Conservation (phyloP, 495 filamentous ascomycete genomes). For the Daldinia concentrica region DNA sequence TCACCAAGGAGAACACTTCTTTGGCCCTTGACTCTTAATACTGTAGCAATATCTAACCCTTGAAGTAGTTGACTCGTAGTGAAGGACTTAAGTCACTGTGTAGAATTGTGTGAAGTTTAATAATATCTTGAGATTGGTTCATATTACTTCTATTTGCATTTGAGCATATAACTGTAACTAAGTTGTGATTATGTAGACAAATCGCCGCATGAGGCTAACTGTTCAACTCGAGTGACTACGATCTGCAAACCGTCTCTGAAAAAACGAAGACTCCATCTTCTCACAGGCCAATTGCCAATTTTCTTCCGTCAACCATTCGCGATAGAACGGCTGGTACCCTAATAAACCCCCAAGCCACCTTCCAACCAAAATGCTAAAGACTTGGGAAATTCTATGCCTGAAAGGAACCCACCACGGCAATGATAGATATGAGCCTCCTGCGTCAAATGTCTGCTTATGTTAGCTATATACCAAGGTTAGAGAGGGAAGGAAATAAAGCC, state of each 20-base stretch:
- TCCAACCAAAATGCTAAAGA: not conserved
- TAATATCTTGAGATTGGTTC: not conserved
- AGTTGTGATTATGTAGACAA: not conserved
- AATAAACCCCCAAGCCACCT: not conserved
- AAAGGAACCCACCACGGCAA: not conserved
- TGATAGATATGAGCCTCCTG: not conserved
- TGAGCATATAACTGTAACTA: no score
- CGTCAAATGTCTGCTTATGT: not conserved
- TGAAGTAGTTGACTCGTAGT: not conserved
- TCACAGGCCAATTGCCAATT: not conserved
- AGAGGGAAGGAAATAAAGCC: not conserved
- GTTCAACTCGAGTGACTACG: not conserved
- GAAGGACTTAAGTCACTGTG: not conserved
- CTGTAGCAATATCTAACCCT: not conserved
- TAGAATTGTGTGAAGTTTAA: not conserved
- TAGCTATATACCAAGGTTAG: not conserved
- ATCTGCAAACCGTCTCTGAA: not conserved
- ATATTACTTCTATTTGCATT: no score
- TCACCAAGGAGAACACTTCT: conserved; percentile 26
- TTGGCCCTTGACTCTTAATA: conserved; percentile 2
- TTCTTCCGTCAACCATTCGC: not conserved
- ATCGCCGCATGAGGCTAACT: not conserved
- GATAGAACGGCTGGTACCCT: not conserved
- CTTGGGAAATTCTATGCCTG: not conserved
- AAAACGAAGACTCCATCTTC: not conserved